A percentile compares a stretch with the other conserved stretches of the same genome.
phyloP scores from a whole-genome alignment of 306 rosid genomes.

The Vigna radiata region DNA sequence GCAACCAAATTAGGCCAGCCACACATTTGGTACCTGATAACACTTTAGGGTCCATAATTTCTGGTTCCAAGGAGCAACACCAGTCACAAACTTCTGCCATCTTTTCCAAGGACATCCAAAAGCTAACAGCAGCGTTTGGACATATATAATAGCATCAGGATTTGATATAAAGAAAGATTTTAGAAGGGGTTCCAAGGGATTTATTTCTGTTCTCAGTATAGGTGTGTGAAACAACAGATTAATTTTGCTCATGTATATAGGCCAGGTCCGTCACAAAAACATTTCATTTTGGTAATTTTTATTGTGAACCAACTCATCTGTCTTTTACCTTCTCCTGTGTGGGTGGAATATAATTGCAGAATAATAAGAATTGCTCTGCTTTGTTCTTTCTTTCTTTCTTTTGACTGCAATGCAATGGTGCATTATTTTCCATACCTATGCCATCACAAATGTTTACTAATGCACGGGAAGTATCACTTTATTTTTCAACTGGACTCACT shows the following conservation, averaged over 20 bases:
- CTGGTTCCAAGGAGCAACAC: slow-evolving; percentile 51
- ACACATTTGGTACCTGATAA: slow-evolving; percentile 48
- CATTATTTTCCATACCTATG: slow-evolving; percentile 43
- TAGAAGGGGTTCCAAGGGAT: slow-evolving; percentile 23
- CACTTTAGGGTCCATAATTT: slow-evolving; percentile 46
- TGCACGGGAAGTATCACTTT: slow-evolving; percentile 29
- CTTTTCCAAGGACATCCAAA: slow-evolving; percentile 55
- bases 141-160: slow-evolving; percentile 50
- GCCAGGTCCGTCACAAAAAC: slow-evolving; percentile 39
- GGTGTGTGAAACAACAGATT: slow-evolving; percentile 50
- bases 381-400: slow-evolving; percentile 34
- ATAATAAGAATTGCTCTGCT: slow-evolving; percentile 50
- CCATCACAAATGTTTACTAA: slow-evolving; percentile 34
- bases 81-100: slow-evolving; percentile 41
- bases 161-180: slow-evolving; percentile 29
- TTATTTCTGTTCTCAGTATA: slow-evolving; percentile 37
- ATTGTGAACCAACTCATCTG: slow-evolving; percentile 49
- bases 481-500: slow-evolving; percentile 15
- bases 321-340: slow-evolving; percentile 39
- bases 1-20: slow-evolving; percentile 49
- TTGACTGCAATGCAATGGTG: slow-evolving; percentile 44
- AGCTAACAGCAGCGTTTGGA: slow-evolving; percentile 57
- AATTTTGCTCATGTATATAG: slow-evolving; percentile 51
- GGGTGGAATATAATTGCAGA: slow-evolving; percentile 47
- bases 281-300: slow-evolving; percentile 44